A percentile compares a stretch with the other conserved stretches of the same genome.
Conservation (phyloP, 331 rosid genomes). For the Pyrus hybrid region DNA sequence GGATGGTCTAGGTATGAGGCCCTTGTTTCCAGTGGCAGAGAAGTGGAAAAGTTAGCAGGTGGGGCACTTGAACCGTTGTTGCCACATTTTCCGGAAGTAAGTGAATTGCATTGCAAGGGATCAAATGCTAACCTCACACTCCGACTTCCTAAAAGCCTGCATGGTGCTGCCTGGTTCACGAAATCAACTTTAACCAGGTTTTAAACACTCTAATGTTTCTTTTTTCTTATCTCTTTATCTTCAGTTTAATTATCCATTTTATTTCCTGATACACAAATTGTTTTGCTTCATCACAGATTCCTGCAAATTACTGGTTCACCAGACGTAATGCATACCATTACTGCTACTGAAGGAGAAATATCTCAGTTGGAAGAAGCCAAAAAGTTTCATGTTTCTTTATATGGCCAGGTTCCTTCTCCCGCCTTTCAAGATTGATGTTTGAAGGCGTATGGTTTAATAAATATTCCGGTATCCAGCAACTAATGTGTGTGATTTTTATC, state of each 20-base stretch:
- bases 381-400: conserved; percentile 72
- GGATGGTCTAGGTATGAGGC: conserved; percentile 55
- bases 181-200: conserved; percentile 79
- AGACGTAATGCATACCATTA: conserved; percentile 28
- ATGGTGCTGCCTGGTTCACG: conserved; percentile 67
- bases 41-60: conserved; percentile 42
- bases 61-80: conserved; percentile 62
- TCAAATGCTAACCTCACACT: conserved; percentile 54
- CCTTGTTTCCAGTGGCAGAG: conserved; percentile 36
- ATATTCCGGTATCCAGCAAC: conserved; percentile 11
- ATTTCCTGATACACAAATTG: conserved; percentile 1
- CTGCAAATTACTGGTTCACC: conserved; percentile 55
- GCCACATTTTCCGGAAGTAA: conserved; percentile 59
- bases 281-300: conserved; percentile 48
- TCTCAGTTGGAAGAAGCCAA: conserved; percentile 76
- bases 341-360: conserved; percentile 66
- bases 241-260: not conserved
- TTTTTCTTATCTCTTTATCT: conserved; percentile 3
- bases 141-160: conserved; percentile 40
- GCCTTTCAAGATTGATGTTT: conserved; percentile 6
- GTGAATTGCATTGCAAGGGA: conserved; percentile 45
- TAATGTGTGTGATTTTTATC: conserved; percentile 23
- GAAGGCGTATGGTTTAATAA: conserved; percentile 4
- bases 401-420: conserved; percentile 56
- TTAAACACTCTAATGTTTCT: conserved; percentile 9